These are phyloP conservation scores for Lineolata rhizophorae DNA, from an alignment of 495 filamentous ascomycete species.

Conservation along the genomic window DNA sequence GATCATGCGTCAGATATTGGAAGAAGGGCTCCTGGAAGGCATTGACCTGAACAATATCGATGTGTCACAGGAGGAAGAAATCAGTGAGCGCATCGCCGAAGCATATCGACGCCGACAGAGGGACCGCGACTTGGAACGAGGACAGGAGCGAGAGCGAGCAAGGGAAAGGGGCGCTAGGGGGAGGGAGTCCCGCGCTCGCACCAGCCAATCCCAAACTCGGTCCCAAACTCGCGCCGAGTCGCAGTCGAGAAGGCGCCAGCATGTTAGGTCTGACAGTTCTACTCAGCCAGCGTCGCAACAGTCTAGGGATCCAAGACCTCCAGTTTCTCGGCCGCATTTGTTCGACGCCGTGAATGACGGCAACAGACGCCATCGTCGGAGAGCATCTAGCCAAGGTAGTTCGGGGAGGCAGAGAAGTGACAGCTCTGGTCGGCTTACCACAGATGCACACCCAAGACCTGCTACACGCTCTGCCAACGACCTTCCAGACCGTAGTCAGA, in stretches of 20 bases:
- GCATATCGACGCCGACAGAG: slow-evolving; percentile 56
- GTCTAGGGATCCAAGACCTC: too few relatives aligned
- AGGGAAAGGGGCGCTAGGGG: slow-evolving; percentile 19
- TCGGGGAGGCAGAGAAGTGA: slow-evolving; percentile 7
- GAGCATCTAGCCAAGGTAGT: slow-evolving; percentile 28
- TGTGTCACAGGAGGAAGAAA: slow-evolving; percentile 52
- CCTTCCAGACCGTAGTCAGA: slow-evolving; percentile 24
- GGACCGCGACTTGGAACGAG: too few relatives aligned
- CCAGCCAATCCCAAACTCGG: slow-evolving; percentile 6
- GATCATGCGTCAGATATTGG: slow-evolving; percentile 69
- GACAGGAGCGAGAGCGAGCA: slow-evolving; percentile 12
- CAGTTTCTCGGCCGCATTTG: slow-evolving; percentile 32
- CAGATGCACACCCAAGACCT: slow-evolving; percentile 13
- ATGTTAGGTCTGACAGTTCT: too few relatives aligned
- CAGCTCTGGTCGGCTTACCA: slow-evolving; percentile 4
- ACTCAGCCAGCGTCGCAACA: too few relatives aligned
- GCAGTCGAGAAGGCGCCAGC: too few relatives aligned
- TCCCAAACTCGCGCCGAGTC: too few relatives aligned
- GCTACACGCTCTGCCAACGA: slow-evolving; percentile 38
- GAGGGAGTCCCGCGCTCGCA: slow-evolving; percentile 10
- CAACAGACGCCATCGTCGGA: slow-evolving; percentile 20
- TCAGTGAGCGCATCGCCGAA: slow-evolving; percentile 72
- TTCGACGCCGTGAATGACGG: slow-evolving; percentile 24
- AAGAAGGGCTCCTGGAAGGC: slow-evolving; percentile 69
- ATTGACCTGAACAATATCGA: slow-evolving; percentile 68